A percentile compares a stretch with the other conserved stretches of the same genome.
phyloP scores from a whole-genome alignment of 2,329 filamentous ascomycete genomes.

The Sordariomycetes sp. region DNA sequence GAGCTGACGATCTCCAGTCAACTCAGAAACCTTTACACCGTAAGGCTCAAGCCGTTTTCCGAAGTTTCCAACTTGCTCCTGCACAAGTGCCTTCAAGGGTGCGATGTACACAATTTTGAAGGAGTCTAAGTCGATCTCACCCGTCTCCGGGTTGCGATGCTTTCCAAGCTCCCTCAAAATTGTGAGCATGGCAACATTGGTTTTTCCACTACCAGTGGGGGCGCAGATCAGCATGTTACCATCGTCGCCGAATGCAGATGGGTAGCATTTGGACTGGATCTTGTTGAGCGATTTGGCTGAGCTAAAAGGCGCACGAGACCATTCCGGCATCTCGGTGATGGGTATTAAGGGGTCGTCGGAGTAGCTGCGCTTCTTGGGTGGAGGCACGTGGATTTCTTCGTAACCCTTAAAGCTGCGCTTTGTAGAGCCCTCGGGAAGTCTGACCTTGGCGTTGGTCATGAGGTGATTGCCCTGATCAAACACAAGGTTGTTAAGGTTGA shows the following conservation, averaged over 20 bases:
- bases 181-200: conserved; percentile 94
- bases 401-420: conserved; percentile 97
- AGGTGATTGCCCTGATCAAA: conserved; percentile 98
- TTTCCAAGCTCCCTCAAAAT: conserved; percentile 97
- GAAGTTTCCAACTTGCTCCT: conserved; percentile 97
- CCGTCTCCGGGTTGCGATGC: conserved; percentile 77
- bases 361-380: conserved; percentile 80
- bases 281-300: conserved; percentile 82
- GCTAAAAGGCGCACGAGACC: conserved; percentile 81
- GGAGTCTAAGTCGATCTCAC: conserved; percentile 89
- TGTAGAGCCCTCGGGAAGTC: conserved; percentile 85
- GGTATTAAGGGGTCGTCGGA: conserved; percentile 74
- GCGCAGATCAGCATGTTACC: conserved; percentile 98
- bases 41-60: conserved; percentile 84
- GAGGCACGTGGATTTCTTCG: conserved; percentile 94
- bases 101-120: conserved; percentile 99
- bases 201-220: conserved; percentile 95
- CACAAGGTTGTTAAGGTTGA: conserved; percentile 91
- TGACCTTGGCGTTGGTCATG: conserved; percentile 98
- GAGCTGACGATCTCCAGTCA: conserved; percentile 94
- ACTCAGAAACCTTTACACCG: conserved; percentile 85
- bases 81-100: conserved; percentile 87
- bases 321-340: conserved; percentile 82
- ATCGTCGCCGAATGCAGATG: conserved; percentile 84
- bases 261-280: conserved; percentile 90